Conservation (phyloP, 441 rosid genomes). For the Cnidoscolus chayamansa region DNA sequence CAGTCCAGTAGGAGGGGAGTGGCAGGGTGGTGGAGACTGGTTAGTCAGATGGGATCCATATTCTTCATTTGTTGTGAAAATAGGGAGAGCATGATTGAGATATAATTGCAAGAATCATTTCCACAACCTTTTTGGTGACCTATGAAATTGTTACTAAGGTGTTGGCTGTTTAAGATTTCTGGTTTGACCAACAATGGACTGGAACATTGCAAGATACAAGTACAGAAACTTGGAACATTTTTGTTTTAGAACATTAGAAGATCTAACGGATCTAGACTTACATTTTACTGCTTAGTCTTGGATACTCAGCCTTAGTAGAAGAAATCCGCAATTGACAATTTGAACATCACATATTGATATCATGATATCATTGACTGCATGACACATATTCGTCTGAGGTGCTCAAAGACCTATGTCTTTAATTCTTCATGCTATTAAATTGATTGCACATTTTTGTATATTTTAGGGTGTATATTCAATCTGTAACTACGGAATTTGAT, state of each 20-base stretch:
- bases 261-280: neutral
- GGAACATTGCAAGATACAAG: neutral
- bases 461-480: neutral
- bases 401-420: neutral
- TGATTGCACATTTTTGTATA: neutral
- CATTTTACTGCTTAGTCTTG: neutral
- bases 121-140: neutral
- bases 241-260: neutral
- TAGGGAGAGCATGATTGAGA: neutral
- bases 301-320: neutral
- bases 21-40: constrained; percentile 3
- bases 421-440: neutral
- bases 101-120: neutral
- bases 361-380: too few relatives aligned
- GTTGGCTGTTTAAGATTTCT: neutral
- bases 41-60: neutral
- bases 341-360: too few relatives aligned
- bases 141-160: neutral
- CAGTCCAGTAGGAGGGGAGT: neutral
- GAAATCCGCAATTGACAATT: too few relatives aligned
- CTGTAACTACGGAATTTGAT: neutral
- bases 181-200: neutral
- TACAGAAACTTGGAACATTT: neutral
- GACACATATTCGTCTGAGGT: neutral
- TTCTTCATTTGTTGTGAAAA: constrained; percentile 8